Evolutionary conservation across 257 asterid species (phyloP), one percentile per base, ranked within the genome.

Genomic region (Anisodus acutangulus): DNA sequence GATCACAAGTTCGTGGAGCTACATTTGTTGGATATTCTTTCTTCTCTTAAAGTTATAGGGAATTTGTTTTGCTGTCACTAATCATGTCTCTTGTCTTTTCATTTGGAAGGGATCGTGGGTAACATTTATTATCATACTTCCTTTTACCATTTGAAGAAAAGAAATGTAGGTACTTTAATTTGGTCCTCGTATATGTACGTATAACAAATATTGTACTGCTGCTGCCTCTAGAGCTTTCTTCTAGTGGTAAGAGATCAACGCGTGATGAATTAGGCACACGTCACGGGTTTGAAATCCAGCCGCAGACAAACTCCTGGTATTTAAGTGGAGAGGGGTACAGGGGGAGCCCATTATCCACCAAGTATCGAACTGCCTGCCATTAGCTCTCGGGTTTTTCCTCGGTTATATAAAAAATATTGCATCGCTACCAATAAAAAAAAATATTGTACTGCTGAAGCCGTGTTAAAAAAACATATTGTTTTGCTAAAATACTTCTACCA

Each of bases 261-360:
- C 9, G 9, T 43, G 57, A 71, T 47, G 13, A 45, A 16, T 72
- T 72, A 19, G 80, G 80, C 8, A n/a, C 41, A 72, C 55, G 16
- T 71, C 10, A 45, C 17, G 80, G 57, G 19, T 47, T 47, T 1
- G 59, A 45, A 72, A 5, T 72, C 59, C n/a, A 45, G 59, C 37
- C 3, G 3, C 37, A 5, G 19, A 54, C 17, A 72, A 72, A 72
- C 9, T 45, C 41, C 41, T 72, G 58, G 10, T 47, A 19, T 47
- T 49, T 72, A 19, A 47, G 41, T 72, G 80, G 41, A 70, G 59
- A 72, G 17, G 55, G 51, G 58, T 72, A 72, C 41, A 72, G 80
- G 80, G 41, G 8, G 8, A 51, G 17, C 41, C 54, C 41, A 47
- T 72, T 72, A 51, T 72, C 41, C 57, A 45, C 80, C 4, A 15